Evolutionary conservation across 768 basidiomycete species (phyloP), one percentile per base, ranked within the genome.

Genomic region (Boletellus ananas): DNA sequence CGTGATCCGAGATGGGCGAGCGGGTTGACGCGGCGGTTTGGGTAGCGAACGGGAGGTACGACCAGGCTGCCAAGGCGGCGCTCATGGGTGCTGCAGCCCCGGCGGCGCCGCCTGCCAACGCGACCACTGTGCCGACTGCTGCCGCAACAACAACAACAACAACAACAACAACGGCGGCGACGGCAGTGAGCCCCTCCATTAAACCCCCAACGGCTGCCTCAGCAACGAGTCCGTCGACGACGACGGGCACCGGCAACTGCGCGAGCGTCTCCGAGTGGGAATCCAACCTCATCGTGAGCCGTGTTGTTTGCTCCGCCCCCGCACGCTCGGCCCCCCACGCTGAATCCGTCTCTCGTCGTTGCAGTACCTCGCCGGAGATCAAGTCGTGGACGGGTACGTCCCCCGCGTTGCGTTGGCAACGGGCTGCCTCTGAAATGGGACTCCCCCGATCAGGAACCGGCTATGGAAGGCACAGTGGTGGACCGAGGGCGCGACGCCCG

Each of bases 291-390:
- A 72, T 74, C 17, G 77, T 79, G 49, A n/a, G n/a, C n/a, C n/a
- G n/a, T n/a, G n/a, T n/a, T n/a, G n/a, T n/a, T n/a, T n/a, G n/a
- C n/a, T n/a, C n/a, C n/a, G n/a, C n/a, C n/a, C n/a, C n/a, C n/a
- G n/a, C n/a, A n/a, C n/a, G n/a, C n/a, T n/a, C n/a, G n/a, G n/a
- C n/a, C n/a, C n/a, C n/a, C n/a, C n/a, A n/a, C n/a, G 23, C 23
- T 23, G 23, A 23, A 23, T 6, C 3, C 6, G 23, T 23, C 23
- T 23, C 23, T 23, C 23, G 23, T 23, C 6, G 11, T 17, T 23
- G 35, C 33, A 79, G 75, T 82, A 82, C 57, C 48, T 56, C 21
- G 74, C 65, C 12, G 77, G 77, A 12, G 49, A 66, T 14, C 49
- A 71, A 38, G 79, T 68, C 16, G 66, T 64, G 16, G 78, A 73